Conservation (phyloP, 495 filamentous ascomycete genomes). For the Xylaria intraflava region DNA sequence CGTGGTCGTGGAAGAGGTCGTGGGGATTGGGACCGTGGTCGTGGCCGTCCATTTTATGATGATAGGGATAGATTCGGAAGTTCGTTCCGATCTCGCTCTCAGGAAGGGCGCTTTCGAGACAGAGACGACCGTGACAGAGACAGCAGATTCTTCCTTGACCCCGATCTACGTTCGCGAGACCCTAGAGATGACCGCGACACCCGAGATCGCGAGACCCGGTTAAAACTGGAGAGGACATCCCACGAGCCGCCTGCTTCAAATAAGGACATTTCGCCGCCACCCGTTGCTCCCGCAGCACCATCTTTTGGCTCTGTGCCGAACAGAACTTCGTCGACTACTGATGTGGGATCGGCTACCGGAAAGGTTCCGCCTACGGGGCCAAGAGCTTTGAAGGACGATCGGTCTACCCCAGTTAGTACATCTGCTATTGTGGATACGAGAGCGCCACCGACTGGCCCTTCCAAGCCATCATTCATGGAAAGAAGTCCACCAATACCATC, state of each 20-base stretch:
- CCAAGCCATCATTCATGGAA: constrained; percentile 44
- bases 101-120: constrained; percentile 54
- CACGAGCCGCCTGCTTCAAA: constrained; percentile 37
- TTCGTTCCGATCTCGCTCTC: constrained; percentile 57
- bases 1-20: constrained; percentile 46
- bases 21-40: constrained; percentile 60
- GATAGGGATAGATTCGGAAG: constrained; percentile 53
- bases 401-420: constrained; percentile 32
- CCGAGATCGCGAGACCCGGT: constrained; percentile 46
- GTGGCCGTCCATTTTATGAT: constrained; percentile 57
- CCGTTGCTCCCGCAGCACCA: constrained; percentile 73
- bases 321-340: constrained; percentile 31
- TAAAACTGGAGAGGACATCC: constrained; percentile 37
- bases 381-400: constrained; percentile 42
- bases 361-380: constrained; percentile 48
- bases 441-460: constrained; percentile 37
- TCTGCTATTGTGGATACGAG: constrained; percentile 25
- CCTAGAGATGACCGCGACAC: constrained; percentile 48
- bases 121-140: constrained; percentile 46
- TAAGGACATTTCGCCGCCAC: constrained; percentile 57
- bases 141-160: constrained; percentile 33
- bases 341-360: constrained; percentile 30
- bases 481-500: constrained; percentile 47
- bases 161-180: constrained; percentile 49
- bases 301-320: constrained; percentile 65